Evolutionary conservation across 306 rosid species (phyloP).

Genomic region (Dryas alaskensis): DNA sequence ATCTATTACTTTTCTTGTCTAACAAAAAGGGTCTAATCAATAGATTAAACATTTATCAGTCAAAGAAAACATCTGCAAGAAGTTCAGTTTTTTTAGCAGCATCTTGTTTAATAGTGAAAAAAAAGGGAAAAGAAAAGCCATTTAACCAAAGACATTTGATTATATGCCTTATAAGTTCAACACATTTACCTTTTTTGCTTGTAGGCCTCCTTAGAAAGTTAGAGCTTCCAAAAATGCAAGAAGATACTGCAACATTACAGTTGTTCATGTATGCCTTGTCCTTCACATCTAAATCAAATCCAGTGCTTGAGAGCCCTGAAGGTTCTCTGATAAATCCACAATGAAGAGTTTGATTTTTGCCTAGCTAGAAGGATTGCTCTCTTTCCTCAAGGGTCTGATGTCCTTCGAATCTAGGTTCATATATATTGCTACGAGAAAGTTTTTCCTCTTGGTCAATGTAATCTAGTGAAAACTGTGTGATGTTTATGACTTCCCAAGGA

Average conservation of each 20-base stretch:
- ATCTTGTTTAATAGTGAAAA: neutral
- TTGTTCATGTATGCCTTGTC: slow-evolving; percentile 64
- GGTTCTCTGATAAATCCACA: slow-evolving; percentile 82
- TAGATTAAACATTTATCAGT: neutral
- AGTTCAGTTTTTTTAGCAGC: neutral
- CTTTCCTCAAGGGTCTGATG: slow-evolving; percentile 74
- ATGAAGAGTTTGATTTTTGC: slow-evolving; percentile 66
- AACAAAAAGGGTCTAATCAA: neutral
- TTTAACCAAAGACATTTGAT: neutral
- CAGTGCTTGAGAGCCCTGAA: slow-evolving; percentile 58
- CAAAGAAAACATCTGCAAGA: neutral
- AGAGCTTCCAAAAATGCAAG: slow-evolving; percentile 95
- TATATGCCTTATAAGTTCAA: neutral
- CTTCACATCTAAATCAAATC: slow-evolving; percentile 70
- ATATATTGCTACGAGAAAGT: slow-evolving; percentile 24
- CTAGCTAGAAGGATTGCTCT: slow-evolving; percentile 63
- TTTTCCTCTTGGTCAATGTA: slow-evolving; percentile 58
- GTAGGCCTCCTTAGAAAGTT: slow-evolving; percentile 93
- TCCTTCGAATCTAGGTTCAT: slow-evolving; percentile 81
- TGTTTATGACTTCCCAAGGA: slow-evolving; percentile 51
- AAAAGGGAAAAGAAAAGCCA: neutral
- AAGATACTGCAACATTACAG: slow-evolving; percentile 80
- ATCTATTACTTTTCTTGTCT: neutral
- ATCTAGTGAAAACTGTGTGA: slow-evolving; percentile 56
- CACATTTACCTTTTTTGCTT: slow-evolving; percentile 57